Evolutionary conservation across 257 asterid species (phyloP), one percentile per base, ranked within the genome.

Genomic region (Rehmannia glutinosa): DNA sequence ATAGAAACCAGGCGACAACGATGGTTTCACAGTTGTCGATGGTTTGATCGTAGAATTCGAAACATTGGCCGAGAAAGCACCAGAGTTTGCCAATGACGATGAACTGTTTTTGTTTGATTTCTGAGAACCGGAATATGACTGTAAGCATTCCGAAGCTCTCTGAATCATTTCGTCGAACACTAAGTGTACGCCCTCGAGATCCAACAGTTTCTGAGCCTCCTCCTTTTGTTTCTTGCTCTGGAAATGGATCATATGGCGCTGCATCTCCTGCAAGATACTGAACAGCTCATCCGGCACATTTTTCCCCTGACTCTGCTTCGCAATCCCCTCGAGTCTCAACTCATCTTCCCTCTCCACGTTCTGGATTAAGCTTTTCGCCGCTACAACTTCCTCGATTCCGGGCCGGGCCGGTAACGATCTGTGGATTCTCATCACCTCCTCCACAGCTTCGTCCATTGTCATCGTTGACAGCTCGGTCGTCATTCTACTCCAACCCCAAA

Each of bases 131-230:
- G 87, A 66, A n/a, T 57, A 46, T 6, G 82, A 80, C 4, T 89
- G 76, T 69, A 92, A 50, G 65, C 96, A 89, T 55, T 76, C 81
- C 0, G 91, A 66, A 49, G 97, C 97, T 79, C 97, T 83, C 80
- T 86, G 97, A 78, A 92, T 73, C 88, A 89, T 81, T 69, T 86
- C 97, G 36, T 87, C 98, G 19, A 89, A 83, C 78, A 86, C 74
- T 16, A 21, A 15, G 73, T 92, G 90, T 8, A 81, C 79, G 2
- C 62, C 66, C 33, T 92, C 96, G 49, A 89, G 96, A 84, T 89
- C 97, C 83, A 89, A 69, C 66, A 87, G 23, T 42, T 80, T 87
- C 46, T 78, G 5, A 12, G 96, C 95, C 54, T 92, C 98, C 63
- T 66, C 51, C 71, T 75, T 86, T 53, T 82, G 94, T 72, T 89